These are phyloP conservation scores for Pseudopyricularia cyperi DNA, from an alignment of 2,329 filamentous ascomycete genomes.

Conservation along the genomic window DNA sequence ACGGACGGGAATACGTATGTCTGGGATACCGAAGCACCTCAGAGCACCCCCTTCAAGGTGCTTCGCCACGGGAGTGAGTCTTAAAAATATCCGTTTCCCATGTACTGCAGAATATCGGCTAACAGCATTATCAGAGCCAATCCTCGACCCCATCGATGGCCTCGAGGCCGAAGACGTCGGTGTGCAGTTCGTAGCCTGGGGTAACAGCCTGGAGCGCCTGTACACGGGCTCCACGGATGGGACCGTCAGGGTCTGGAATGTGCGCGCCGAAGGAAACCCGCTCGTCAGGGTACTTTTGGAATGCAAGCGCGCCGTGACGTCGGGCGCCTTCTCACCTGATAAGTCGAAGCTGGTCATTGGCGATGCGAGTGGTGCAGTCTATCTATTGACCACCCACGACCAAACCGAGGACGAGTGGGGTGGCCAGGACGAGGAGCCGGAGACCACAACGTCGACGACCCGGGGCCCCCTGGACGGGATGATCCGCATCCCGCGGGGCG, in stretches of 20 bases:
- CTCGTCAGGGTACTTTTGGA: constrained; percentile 40
- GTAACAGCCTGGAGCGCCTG: constrained; percentile 38
- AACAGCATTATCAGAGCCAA: constrained; percentile 17
- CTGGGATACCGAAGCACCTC: constrained; percentile 42
- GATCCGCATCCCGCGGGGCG: neutral
- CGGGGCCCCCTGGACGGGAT: neutral
- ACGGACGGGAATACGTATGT: constrained; percentile 50
- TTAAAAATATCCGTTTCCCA: constrained; percentile 8
- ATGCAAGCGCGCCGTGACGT: constrained; percentile 41
- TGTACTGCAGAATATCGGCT: no score
- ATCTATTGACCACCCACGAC: constrained; percentile 36
- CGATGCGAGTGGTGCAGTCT: constrained; percentile 48
- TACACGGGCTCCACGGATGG: constrained; percentile 55
- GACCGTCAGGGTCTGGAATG: constrained; percentile 49
- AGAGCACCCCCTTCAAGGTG: constrained; percentile 42
- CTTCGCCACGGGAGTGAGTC: constrained; percentile 37
- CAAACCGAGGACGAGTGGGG: constrained; percentile 21
- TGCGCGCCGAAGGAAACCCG: constrained; percentile 28
- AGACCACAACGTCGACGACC: neutral
- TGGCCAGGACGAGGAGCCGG: constrained; percentile 1
- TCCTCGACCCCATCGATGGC: constrained; percentile 20
- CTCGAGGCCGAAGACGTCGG: constrained; percentile 45
- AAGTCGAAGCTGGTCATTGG: constrained; percentile 41
- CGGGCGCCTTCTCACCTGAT: constrained; percentile 45
- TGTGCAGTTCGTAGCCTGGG: constrained; percentile 53